phyloP scores from a whole-genome alignment of 179 eudicot species.

The Silene coronaria region DNA sequence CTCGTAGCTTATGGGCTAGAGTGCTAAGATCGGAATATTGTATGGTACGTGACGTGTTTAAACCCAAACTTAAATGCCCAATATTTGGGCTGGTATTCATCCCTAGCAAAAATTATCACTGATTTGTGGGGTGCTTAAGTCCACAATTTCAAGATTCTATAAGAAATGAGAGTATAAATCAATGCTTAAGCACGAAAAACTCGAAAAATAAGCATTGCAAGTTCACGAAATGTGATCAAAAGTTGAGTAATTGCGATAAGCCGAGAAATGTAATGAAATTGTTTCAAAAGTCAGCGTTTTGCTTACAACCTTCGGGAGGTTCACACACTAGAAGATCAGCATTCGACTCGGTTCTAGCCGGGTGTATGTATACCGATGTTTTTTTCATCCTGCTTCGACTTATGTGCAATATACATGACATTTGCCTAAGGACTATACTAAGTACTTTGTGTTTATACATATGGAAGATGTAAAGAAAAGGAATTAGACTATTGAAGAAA shows the following conservation, averaged over 20 bases:
- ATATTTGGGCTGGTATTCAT: no score
- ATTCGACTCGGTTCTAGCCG: constrained; percentile 33
- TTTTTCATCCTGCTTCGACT: constrained; percentile 37
- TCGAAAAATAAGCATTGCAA: constrained; percentile 21
- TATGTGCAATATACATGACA: constrained; percentile 37
- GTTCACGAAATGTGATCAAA: constrained; percentile 19
- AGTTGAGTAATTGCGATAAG: constrained; percentile 10
- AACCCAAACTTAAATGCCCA: no score
- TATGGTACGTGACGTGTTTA: no score
- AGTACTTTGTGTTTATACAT: constrained; percentile 27
- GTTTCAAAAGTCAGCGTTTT: constrained; percentile 29
- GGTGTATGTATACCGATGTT: constrained; percentile 39
- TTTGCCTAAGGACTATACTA: constrained; percentile 26
- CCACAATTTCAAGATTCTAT: no score
- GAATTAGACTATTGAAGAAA: constrained; percentile 26
- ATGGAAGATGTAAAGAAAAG: constrained; percentile 23
- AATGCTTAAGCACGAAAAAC: constrained; percentile 21
- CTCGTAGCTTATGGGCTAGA: no score
- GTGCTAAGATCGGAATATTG: no score
- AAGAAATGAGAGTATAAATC: constrained; percentile 30
- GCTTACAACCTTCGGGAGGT: constrained; percentile 40
- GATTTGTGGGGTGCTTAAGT: no score
- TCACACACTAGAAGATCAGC: constrained; percentile 30
- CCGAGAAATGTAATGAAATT: constrained; percentile 24
- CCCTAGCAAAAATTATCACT: no score